Base-by-base conservation (phyloP, 768 basidiomycete genomes). In the Xerocomellus intermedius region DNA sequence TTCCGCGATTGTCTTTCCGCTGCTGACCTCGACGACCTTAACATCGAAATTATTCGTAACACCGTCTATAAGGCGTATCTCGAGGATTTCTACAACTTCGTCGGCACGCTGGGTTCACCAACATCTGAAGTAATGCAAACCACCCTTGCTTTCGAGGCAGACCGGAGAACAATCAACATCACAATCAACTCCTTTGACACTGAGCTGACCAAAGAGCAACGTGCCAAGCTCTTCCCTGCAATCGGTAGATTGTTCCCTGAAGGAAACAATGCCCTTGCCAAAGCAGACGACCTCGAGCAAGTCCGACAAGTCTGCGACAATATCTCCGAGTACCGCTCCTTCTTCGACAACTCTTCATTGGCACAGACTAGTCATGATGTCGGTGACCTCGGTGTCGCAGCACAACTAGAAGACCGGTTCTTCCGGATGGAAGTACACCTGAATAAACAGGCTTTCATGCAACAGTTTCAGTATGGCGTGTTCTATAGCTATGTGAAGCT, bases 41-140 rank as follows among this genome's bases (percentile, higher is more conserved):
- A 99, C 78, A 98, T 99, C 67, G 97, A 99, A 77, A 97, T 99
- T 74, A 95, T 99, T 74, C 92, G 97, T 42, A 98, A 98, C 75
- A 95, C 96, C 1, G 89, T 99, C 35, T 98, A 98, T 82, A 98
- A 97, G 72, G 89, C 94, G 17, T 99, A 99, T 74, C 87, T 99
- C 54, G 96, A 98, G 70, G 97, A 99, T 73, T 99, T 99, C 71
- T 83, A 94, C 76, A 72, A 80, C 60, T 98, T 89, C 74, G 89
- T 86, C 68, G 74, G 79, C 43, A 84, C 87, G 8, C 76, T 98
- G 33, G 88, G 92, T 39, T 81, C 83, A 10, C 91, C 97, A 0
- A 98, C 97, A 4, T 79, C 84, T 14, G 94, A 96, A 42, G 85
- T 94, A 60, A 98, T 98, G 97, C 83, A 88, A 56, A 81, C 79